Evolutionary conservation across 129 eudicot species (phyloP).

Genomic region (Silybum marianum): DNA sequence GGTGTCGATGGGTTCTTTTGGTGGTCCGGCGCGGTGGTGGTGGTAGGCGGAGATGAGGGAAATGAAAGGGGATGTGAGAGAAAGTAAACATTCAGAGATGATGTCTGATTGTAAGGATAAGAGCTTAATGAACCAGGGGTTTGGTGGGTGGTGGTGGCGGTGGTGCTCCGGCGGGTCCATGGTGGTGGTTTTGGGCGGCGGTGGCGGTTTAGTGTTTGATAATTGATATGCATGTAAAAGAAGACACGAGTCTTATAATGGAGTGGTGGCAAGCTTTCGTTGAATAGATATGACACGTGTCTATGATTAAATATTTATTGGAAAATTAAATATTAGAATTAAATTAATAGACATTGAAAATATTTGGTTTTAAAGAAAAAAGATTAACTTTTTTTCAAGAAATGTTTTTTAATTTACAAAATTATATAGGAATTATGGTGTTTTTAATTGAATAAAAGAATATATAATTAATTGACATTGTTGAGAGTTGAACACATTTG

Average conservation of each 20-base stretch:
- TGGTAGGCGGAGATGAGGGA: slow-evolving; percentile 23
- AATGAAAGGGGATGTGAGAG: slow-evolving; percentile 41
- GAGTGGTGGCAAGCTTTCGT: slow-evolving; percentile 29
- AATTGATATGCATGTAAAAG: slow-evolving; percentile 8
- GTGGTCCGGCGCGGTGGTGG: not conserved
- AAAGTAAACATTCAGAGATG: slow-evolving; percentile 23
- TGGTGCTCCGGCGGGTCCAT: slow-evolving; percentile 22
- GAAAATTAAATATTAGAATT: no score
- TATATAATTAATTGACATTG: no score
- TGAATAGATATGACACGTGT: slow-evolving; percentile 24
- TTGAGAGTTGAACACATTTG: no score
- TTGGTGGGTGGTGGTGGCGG: not conserved
- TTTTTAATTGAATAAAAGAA: no score
- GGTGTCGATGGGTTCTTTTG: slow-evolving; percentile 21
- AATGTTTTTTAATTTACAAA: no score
- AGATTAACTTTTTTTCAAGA: no score
- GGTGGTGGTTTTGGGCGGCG: not conserved
- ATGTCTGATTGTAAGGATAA: slow-evolving; percentile 42
- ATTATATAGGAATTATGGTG: no score
- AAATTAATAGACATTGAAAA: no score
- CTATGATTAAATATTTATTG: not conserved
- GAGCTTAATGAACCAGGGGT: slow-evolving; percentile 31
- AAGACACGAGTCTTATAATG: not conserved
- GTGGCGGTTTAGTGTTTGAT: not conserved
- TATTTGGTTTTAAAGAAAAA: no score